phyloP scores from a whole-genome alignment of 2,329 filamentous ascomycete species.

The Pseudogymnoascus sp. region DNA sequence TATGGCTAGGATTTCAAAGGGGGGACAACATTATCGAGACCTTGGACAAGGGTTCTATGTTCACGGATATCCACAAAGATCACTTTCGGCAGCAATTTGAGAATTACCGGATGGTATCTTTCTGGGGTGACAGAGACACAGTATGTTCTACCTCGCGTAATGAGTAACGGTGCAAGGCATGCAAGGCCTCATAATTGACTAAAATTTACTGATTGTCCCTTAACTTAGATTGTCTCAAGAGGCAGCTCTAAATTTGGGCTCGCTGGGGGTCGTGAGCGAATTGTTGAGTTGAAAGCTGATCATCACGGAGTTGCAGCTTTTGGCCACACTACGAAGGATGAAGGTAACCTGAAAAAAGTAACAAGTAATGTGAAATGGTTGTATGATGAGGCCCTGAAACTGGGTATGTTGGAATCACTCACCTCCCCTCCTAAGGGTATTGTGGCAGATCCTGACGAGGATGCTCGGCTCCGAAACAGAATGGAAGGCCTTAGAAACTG shows the following conservation, averaged over 20 bases:
- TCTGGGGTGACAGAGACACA: constrained; percentile 20
- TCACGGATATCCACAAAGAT: constrained; percentile 16
- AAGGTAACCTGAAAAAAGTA: neutral
- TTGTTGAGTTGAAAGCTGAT: constrained; percentile 12
- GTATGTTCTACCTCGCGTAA: neutral
- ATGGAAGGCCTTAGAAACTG: neutral
- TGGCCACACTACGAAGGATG: neutral
- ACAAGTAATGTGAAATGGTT: neutral
- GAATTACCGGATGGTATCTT: constrained; percentile 12
- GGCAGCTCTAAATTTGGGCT: constrained; percentile 11
- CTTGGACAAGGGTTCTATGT: constrained; percentile 15
- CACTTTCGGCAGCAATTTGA: constrained; percentile 7
- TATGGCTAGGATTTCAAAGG: constrained; percentile 12
- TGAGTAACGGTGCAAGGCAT: constrained; percentile 11
- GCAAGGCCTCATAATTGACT: constrained; percentile 12
- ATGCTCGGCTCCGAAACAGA: neutral
- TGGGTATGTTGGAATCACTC: neutral
- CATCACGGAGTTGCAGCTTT: constrained; percentile 9
- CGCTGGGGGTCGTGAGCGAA: constrained; percentile 8
- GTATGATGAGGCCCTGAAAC: neutral
- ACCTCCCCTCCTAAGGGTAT: neutral
- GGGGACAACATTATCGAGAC: constrained; percentile 16
- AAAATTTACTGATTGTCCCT: neutral
- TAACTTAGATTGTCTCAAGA: constrained; percentile 10
- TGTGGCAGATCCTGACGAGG: neutral